phyloP scores from a whole-genome alignment of 2,329 filamentous ascomycete species.

The Beauveria rudraprayagi region DNA sequence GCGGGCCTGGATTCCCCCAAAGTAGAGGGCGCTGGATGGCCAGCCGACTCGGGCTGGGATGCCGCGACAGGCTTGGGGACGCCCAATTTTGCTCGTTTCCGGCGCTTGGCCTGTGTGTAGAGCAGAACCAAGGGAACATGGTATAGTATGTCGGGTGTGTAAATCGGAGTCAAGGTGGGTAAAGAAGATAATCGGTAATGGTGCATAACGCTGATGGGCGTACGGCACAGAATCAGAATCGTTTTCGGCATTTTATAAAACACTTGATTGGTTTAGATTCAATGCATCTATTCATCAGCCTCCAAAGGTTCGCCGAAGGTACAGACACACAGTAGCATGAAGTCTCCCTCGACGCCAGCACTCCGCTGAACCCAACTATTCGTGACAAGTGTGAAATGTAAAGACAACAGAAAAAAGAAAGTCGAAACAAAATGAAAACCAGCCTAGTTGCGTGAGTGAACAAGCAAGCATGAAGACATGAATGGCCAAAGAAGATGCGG shows the following conservation, averaged over 20 bases:
- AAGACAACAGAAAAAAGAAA: neutral
- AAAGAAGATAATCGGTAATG: no score
- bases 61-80: slow-evolving; percentile 36
- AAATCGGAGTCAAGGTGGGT: neutral
- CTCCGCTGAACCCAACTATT: neutral
- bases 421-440: neutral
- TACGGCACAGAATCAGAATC: no score
- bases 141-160: neutral
- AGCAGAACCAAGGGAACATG: no score
- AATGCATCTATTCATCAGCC: no score
- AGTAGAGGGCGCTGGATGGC: slow-evolving; percentile 22
- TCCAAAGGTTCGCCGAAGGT: no score
- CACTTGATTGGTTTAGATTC: no score
- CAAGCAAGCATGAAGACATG: neutral
- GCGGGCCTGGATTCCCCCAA: slow-evolving; percentile 19
- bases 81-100: slow-evolving; percentile 33
- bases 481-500: neutral
- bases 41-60: slow-evolving; percentile 27
- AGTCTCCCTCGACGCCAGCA: neutral
- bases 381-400: neutral
- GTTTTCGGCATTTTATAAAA: no score
- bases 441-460: neutral
- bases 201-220: no score
- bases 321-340: no score
- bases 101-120: neutral